Base-by-base conservation (phyloP, 2,329 filamentous ascomycete species). In the Microcyclospora tardicrescens region DNA sequence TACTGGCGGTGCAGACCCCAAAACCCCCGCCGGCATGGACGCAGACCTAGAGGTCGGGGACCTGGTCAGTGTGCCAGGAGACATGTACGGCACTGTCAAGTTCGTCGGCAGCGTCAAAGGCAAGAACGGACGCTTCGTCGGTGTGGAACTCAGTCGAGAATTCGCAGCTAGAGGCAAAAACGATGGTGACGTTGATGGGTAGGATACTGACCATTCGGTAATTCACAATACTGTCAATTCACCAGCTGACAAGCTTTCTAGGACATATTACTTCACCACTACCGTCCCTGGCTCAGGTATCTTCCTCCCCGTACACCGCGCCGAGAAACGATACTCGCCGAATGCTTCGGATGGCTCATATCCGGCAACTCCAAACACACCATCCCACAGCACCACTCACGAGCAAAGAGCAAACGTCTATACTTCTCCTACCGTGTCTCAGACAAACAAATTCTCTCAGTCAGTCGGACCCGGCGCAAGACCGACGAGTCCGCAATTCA, bases 111-210 rank as follows among this genome's bases (percentile, higher is more conserved):
- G 70, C 30, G 89, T 98, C 31, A 75, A 79, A 51, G 87, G 87
- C 46, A 95, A 94, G 67, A 85, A 82, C 50, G 91, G 91, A 36
- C 74, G 75, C 14, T 98, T 98, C 67, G 86, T 84, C 27, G 91
- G 91, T 34, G 84, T 98, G 28, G 91, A 98, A 62, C 70, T 98
- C 46, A 77, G 80, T 53, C 68, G 75, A 38, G 83, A 93, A 49
- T 93, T 81, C 65, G 83, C 86, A 28, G 62, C 71, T 37, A 76
- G 81, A 56, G 91, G 91, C 28, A 98, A 98, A 69, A 98, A 98
- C 57, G 93, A 75, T 54, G 91, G 91, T 46, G 87, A 94, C 60
- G 91, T 96, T 39, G 89, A 96, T 51, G 91, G 89, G 84, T 89
- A 71, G 24, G 46, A 37, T 14, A 13, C 19, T 15, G 10, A 31